These are phyloP conservation scores for Lignosus rhinocerotis DNA, from an alignment of 1,284 basidiomycete genomes.

Conservation along the genomic window DNA sequence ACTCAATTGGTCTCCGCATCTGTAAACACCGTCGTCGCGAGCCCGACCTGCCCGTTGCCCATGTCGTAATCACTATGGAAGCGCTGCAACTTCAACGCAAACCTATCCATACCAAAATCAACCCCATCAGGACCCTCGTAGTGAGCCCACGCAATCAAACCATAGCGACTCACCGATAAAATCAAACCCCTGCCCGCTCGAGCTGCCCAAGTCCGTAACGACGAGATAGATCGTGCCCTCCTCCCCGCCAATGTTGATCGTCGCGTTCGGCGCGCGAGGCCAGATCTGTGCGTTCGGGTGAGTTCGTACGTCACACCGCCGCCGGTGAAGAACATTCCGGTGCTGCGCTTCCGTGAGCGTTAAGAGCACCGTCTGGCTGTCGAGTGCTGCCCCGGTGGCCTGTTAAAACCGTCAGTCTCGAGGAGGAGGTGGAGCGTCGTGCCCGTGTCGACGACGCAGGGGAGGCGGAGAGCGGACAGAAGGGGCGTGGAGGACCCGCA, in stretches of 20 bases:
- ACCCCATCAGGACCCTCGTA: constrained; percentile 1
- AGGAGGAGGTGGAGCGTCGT: constrained; percentile 46
- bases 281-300: constrained; percentile 61
- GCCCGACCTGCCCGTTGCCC: constrained; percentile 46
- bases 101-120: constrained; percentile 31
- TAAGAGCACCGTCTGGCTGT: constrained; percentile 57
- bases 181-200: constrained; percentile 39
- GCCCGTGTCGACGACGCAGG: constrained; percentile 57
- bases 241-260: constrained; percentile 52
- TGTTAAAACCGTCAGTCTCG: constrained; percentile 49
- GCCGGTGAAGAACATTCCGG: constrained; percentile 53
- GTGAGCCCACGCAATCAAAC: not conserved
- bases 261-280: constrained; percentile 53
- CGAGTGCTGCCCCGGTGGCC: constrained; percentile 53
- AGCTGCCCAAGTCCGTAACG: constrained; percentile 43
- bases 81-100: constrained; percentile 46
- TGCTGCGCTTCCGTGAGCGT: constrained; percentile 53
- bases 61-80: constrained; percentile 72
- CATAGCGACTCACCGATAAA: constrained; percentile 38
- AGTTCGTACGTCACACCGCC: constrained; percentile 44
- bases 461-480: constrained; percentile 37
- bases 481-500: constrained; percentile 40
- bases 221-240: constrained; percentile 53
- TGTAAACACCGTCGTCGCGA: constrained; percentile 47
- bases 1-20: constrained; percentile 38